Conservation (phyloP, 257 asterid species). For the Capsicum chinense region DNA sequence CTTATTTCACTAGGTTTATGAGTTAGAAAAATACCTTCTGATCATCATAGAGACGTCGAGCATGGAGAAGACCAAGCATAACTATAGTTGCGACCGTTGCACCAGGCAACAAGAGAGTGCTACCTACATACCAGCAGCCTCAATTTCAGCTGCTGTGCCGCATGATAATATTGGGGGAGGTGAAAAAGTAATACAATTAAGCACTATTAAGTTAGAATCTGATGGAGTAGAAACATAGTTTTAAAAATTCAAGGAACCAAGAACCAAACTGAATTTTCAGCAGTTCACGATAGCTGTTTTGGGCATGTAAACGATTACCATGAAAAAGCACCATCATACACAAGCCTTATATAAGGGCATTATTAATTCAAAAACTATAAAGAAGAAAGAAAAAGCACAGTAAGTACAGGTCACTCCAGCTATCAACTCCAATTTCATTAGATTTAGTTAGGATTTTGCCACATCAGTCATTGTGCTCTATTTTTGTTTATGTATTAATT, state of each 20-base stretch:
- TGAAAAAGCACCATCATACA: not conserved
- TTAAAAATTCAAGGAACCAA: not conserved
- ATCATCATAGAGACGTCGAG: conserved; percentile 87
- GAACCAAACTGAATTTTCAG: conserved; percentile 20
- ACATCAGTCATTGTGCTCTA: not conserved
- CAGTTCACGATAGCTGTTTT: not conserved
- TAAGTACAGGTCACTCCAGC: not conserved
- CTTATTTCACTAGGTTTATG: not conserved
- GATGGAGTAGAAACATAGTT: not conserved
- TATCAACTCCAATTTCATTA: conserved; percentile 6
- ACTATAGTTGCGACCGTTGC: conserved; percentile 90
- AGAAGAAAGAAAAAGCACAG: not conserved
- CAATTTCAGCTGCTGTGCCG: not conserved
- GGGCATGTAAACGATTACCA: not conserved
- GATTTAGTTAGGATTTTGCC: not conserved
- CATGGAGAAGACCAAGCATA: conserved; percentile 97
- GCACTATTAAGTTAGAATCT: not conserved
- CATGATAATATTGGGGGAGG: not conserved
- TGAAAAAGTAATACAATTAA: not conserved
- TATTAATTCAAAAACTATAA: not conserved
- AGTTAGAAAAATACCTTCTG: conserved; percentile 56
- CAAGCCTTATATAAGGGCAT: not conserved
- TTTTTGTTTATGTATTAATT: not conserved
- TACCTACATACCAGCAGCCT: conserved; percentile 53
- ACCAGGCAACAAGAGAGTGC: conserved; percentile 75